Conservation (phyloP, 106 monocot species). For the Chionographis japonica region DNA sequence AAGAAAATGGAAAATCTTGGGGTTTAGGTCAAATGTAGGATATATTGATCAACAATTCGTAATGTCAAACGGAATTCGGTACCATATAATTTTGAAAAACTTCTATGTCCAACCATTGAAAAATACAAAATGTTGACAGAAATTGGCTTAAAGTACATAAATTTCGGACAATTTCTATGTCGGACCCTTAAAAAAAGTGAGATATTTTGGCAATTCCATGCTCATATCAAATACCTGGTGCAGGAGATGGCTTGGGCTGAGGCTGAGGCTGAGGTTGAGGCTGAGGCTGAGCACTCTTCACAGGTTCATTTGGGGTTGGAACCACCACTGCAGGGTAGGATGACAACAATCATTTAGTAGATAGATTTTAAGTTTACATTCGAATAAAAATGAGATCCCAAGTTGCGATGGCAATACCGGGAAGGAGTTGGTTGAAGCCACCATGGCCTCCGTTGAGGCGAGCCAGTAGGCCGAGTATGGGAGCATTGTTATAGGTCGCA, state of each 20-base stretch:
- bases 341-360: not conserved
- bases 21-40: no score
- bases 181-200: no score
- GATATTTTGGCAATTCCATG: no score
- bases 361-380: not conserved
- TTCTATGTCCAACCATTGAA: no score
- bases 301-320: constrained; percentile 16
- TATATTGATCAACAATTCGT: no score
- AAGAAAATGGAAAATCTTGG: no score
- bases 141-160: no score
- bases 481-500: constrained; percentile 91
- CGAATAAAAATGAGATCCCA: not conserved
- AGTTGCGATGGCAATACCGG: constrained; percentile 16
- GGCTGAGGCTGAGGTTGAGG: constrained; percentile 1
- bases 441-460: constrained; percentile 54
- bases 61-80: no score
- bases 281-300: constrained; percentile 6
- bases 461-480: constrained; percentile 71
- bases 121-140: no score
- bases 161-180: no score
- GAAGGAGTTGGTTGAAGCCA: constrained; percentile 46
- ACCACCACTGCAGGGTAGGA: constrained; percentile 18
- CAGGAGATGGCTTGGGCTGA: constrained; percentile 18
- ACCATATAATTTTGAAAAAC: no score
- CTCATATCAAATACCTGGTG: constrained; percentile 20